These are phyloP conservation scores for Pulveroboletus sp. DNA, from an alignment of 768 basidiomycete genomes.

Conservation along the genomic window DNA sequence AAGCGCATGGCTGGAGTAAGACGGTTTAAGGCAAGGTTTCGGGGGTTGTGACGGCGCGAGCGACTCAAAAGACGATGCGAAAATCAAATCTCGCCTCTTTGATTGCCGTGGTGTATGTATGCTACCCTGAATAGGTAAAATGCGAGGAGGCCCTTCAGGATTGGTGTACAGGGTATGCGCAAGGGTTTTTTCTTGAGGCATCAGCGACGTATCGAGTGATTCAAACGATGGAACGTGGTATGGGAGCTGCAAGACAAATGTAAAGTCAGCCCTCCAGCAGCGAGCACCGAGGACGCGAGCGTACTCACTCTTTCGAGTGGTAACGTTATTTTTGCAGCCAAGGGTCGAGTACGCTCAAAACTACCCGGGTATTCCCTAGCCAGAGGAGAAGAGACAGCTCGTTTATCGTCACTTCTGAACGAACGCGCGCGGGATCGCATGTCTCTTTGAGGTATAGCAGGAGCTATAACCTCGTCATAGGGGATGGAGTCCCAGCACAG, in stretches of 20 bases:
- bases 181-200: conserved; percentile 4
- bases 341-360: conserved; percentile 8
- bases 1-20: conserved; percentile 18
- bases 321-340: conserved; percentile 17
- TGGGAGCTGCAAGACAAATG: conserved; percentile 3
- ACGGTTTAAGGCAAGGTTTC: conserved; percentile 5
- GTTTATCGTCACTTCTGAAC: conserved; percentile 10
- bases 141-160: conserved; percentile 11
- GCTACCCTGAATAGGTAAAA: conserved; percentile 10
- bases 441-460: not conserved
- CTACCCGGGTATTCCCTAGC: conserved; percentile 5
- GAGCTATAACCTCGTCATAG: conserved; percentile 17
- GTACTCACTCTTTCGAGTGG: conserved; percentile 16
- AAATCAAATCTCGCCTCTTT: conserved; percentile 14
- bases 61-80: conserved; percentile 4
- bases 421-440: conserved; percentile 12
- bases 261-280: not conserved
- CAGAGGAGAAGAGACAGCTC: not conserved
- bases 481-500: conserved; percentile 38
- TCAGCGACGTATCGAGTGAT: conserved; percentile 6
- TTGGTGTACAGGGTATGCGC: conserved; percentile 19
- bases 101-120: not conserved
- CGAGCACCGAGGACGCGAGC: not conserved
- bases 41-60: not conserved
- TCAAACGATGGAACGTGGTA: conserved; percentile 5